These are phyloP conservation scores for Eutrema japonicum DNA, from an alignment of 345 rosid genomes.

Conservation along the genomic window DNA sequence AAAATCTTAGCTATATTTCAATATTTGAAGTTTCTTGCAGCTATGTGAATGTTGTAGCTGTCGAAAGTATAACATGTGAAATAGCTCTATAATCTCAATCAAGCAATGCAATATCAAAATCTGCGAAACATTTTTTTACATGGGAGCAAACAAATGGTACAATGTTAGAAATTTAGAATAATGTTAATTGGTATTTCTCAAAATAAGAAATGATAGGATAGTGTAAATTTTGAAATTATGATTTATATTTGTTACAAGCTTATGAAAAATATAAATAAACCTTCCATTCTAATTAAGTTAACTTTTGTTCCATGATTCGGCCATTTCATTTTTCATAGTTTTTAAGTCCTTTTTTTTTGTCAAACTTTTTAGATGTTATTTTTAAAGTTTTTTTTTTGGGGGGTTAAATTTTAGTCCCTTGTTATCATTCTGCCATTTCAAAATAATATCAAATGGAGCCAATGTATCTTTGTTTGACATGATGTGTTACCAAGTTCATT, in stretches of 20 bases:
- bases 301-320: neutral
- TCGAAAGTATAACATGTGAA: neutral
- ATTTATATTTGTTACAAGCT: neutral
- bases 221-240: neutral
- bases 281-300: neutral
- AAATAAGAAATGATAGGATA: neutral
- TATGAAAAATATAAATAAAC: neutral
- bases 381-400: too few species aligned
- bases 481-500: constrained; percentile 23
- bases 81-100: neutral
- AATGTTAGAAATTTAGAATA: neutral
- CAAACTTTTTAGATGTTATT: too few species aligned
- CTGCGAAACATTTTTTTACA: neutral
- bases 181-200: neutral
- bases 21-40: too few species aligned
- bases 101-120: neutral
- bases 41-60: neutral
- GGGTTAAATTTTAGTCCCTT: too few species aligned
- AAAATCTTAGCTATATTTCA: too few species aligned
- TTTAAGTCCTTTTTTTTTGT: too few species aligned
- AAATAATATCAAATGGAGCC: too few species aligned
- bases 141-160: neutral
- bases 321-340: too few species aligned
- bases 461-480: neutral
- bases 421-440: neutral